These are phyloP conservation scores for Fraxinus velutina DNA, from an alignment of 305 asterid species.

Conservation along the genomic window DNA sequence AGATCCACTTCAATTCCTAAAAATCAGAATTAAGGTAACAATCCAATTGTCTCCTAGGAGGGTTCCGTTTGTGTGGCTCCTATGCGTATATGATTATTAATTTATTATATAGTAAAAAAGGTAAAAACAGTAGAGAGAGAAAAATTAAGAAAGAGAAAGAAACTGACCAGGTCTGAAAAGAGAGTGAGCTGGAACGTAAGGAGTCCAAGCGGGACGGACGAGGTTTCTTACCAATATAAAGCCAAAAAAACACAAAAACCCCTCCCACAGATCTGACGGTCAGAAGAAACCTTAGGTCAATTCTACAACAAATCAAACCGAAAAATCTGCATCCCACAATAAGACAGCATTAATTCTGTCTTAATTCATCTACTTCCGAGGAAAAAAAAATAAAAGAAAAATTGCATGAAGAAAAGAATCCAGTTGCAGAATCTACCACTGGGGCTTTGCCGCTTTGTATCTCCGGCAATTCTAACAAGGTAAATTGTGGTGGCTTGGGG, in stretches of 20 bases:
- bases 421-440: background rate
- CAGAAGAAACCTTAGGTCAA: conserved; percentile 14
- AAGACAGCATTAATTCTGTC: background rate
- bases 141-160: conserved; percentile 7
- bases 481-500: conserved; percentile 2
- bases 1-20: background rate
- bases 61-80: background rate
- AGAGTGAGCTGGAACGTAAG: conserved; percentile 30
- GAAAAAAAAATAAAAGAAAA: background rate
- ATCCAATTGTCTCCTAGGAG: background rate
- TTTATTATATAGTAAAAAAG: background rate
- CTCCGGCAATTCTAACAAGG: background rate
- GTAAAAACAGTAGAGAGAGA: background rate
- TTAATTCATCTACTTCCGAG: background rate
- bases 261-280: conserved; percentile 22
- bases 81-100: background rate
- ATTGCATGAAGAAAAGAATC: background rate
- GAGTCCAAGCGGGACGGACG: conserved; percentile 32
- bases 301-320: conserved; percentile 1
- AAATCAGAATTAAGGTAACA: background rate
- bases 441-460: background rate
- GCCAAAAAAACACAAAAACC: background rate
- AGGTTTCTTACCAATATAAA: conserved; percentile 18
- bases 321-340: background rate
- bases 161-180: conserved; percentile 32